phyloP scores from a whole-genome alignment of 768 basidiomycete genomes.

The Paxillus ammoniavirescens region DNA sequence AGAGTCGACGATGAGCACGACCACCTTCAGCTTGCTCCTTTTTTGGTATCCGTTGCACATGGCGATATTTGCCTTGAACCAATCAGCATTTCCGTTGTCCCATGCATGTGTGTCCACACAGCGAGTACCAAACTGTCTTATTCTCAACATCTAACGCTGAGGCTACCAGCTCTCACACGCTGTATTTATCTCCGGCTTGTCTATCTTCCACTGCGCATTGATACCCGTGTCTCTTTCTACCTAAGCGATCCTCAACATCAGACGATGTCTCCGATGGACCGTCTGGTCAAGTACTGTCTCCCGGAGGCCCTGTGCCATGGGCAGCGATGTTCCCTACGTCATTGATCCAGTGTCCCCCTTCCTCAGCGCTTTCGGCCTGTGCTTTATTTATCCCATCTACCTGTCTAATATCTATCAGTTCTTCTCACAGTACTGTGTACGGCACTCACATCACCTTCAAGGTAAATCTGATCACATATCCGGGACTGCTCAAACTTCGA shows the following conservation, averaged over 20 bases:
- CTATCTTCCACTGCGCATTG: background rate
- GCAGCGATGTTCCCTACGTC: background rate
- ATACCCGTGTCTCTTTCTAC: background rate
- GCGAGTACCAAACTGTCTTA: no score
- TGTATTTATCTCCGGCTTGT: background rate
- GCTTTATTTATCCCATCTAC: background rate
- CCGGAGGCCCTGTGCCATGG: no score
- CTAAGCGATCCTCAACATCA: background rate
- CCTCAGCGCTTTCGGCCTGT: background rate
- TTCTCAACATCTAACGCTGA: no score
- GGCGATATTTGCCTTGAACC: no score
- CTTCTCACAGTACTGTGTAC: background rate
- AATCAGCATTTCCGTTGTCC: no score
- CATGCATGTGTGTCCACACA: no score
- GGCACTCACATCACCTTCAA: background rate
- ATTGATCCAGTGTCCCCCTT: background rate
- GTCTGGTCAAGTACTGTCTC: no score
- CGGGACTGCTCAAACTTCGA: no score
- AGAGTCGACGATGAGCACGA: background rate
- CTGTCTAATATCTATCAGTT: background rate
- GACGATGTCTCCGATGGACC: no score
- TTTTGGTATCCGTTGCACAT: background rate
- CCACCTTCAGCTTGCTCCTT: background rate
- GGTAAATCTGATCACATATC: background rate
- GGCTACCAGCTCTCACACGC: background rate